Evolutionary conservation across 179 eudicot genomes (phyloP), one percentile per base, ranked within the genome.

Genomic region (Pouteria campechiana): DNA sequence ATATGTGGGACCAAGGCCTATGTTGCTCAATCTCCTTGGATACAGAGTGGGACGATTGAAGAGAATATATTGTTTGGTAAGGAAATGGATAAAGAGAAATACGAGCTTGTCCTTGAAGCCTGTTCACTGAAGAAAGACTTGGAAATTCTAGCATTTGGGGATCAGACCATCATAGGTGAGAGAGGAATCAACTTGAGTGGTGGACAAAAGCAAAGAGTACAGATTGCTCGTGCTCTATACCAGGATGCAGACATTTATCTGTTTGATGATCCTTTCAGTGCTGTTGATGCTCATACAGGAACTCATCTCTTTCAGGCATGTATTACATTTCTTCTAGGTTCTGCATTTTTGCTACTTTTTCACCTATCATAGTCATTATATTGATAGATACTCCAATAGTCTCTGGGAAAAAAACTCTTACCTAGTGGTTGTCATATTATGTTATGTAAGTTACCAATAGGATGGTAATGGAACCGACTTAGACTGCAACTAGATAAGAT

Each of bases 261-360:
- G 7, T 75, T 82, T 57, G 93, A 82, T 55, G 93, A 82, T 70
- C 93, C 93, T 37, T 82, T 82, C 25, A 79, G 93, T 50, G 83
- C 88, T 24, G 88, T 79, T 25, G 93, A 83, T 70, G 88, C 94
- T 49, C 94, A 83, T 60, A 83, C 94, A 0, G 88, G 94, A 37
- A 60, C 69, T 38, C 83, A 82, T 65, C 67, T 83, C 17, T 83
- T 78, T 48, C 75, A 73, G 70, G 87, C 78, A 54, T 45, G 16
- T 7, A 30, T 37, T 1, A 16, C 32, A 3, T 7, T 31, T 53
- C 21, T 12, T 14, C 9, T 25, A 11, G 41, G 23, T 11, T 6
- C 21, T 21, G 10, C 10, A 27, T 19, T 2, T 6, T 9, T 0
- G 10, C 17, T 35, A 22, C 2, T 17, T 7, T 36, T 35, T 22